Evolutionary conservation across 2,329 filamentous ascomycete genomes (phyloP).

Genomic region (Intubia oerlemansii): DNA sequence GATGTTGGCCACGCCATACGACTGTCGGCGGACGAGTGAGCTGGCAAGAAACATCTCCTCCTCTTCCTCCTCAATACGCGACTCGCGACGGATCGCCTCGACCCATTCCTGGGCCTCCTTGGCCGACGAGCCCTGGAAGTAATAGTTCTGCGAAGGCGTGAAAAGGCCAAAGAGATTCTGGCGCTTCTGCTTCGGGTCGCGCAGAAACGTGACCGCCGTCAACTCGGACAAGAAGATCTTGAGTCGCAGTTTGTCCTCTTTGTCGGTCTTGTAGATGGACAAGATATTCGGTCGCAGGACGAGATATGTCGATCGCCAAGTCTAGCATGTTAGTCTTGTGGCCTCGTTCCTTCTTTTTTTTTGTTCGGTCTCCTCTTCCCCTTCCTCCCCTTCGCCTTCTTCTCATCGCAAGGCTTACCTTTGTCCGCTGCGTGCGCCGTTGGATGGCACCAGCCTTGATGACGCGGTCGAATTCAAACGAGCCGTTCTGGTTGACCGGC

Average conservation of each 20-base stretch:
- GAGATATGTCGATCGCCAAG: slow-evolving; percentile 77
- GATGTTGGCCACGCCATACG: slow-evolving; percentile 13
- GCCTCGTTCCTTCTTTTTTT: too few relatives aligned
- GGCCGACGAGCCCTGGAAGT: slow-evolving; percentile 56
- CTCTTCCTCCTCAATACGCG: slow-evolving; percentile 73
- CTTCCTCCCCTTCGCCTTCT: neutral
- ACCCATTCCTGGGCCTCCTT: slow-evolving; percentile 77
- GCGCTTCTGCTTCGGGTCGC: slow-evolving; percentile 71
- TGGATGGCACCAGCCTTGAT: slow-evolving; percentile 73
- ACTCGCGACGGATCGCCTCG: slow-evolving; percentile 53
- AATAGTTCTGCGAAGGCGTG: slow-evolving; percentile 75
- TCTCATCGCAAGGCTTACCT: slow-evolving; percentile 38
- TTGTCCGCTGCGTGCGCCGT: slow-evolving; percentile 84
- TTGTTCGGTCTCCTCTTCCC: too few relatives aligned
- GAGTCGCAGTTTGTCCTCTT: slow-evolving; percentile 73
- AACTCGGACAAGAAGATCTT: slow-evolving; percentile 78
- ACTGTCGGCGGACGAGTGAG: slow-evolving; percentile 31
- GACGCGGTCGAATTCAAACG: slow-evolving; percentile 87
- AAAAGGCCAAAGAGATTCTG: slow-evolving; percentile 84
- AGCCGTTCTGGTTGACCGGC: slow-evolving; percentile 83
- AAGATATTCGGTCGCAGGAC: slow-evolving; percentile 80
- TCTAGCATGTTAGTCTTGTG: slow-evolving; percentile 27
- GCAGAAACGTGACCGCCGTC: slow-evolving; percentile 73
- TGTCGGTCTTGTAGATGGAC: slow-evolving; percentile 81
- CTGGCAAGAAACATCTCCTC: slow-evolving; percentile 60